Percentiles rank a stretch among this genome's conserved stretches.
Conservation (phyloP, 345 rosid genomes). For the Pugionium cornutum region DNA sequence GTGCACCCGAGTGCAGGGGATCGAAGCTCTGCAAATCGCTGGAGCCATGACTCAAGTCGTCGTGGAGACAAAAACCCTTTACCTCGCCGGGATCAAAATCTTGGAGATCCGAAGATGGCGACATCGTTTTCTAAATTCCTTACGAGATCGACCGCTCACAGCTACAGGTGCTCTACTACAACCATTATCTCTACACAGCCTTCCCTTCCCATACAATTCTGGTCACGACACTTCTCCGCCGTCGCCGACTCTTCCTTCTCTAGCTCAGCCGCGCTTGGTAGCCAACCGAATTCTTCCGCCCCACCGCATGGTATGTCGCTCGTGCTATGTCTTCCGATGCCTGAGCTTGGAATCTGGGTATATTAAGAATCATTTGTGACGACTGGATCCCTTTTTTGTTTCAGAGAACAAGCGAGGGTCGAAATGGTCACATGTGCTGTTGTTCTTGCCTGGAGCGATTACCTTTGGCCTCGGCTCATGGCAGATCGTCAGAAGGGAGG, state of each 20-base stretch:
- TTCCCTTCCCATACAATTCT: conserved; percentile 22
- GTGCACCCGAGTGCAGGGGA: conserved; percentile 22
- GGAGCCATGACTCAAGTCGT: conserved; percentile 34
- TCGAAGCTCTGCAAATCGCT: conserved; percentile 18
- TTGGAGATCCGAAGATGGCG: conserved; percentile 42
- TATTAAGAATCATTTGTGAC: conserved; percentile 3
- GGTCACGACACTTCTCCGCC: conserved; percentile 35
- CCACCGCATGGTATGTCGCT: conserved; percentile 47
- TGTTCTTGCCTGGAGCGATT: conserved; percentile 88
- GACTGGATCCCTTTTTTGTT: conserved; percentile 15
- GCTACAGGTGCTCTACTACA: conserved; percentile 24
- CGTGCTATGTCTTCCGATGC: conserved; percentile 5
- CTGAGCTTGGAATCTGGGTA: conserved; percentile 9
- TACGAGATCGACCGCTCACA: conserved; percentile 38
- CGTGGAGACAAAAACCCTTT: conserved; percentile 33
- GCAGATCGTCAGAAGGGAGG: conserved; percentile 92
- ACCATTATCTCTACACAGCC: conserved; percentile 18
- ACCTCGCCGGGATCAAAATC: conserved; percentile 32
- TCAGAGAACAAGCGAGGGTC: conserved; percentile 48
- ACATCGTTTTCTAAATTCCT: conserved; percentile 53
- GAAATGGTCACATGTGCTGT: conserved; percentile 63
- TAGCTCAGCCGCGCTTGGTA: conserved; percentile 39
- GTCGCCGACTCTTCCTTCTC: conserved; percentile 41
- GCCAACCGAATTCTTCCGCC: conserved; percentile 37
- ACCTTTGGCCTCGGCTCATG: conserved; percentile 97